Percentiles rank a stretch among this genome's conserved stretches.
Evolutionary conservation across 257 asterid genomes (phyloP).

Genomic region (Euphrasia confusa): DNA sequence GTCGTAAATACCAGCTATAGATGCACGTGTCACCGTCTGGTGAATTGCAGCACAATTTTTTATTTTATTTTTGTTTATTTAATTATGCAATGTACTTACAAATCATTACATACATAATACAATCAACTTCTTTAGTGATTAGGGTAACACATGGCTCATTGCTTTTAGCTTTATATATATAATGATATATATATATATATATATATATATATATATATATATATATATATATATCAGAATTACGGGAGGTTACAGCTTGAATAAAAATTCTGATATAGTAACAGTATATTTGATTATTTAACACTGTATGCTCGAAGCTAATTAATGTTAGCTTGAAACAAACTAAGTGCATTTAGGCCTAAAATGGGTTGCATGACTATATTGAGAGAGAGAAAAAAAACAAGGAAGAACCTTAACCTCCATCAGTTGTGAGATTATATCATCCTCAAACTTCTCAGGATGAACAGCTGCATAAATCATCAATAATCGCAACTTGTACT

Average conservation of each 20-base stretch:
- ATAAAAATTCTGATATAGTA: constrained; percentile 1
- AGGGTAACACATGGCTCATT: too few relatives aligned
- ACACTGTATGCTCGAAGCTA: neutral
- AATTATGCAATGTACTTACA: too few relatives aligned
- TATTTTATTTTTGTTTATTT: too few relatives aligned
- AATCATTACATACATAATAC: too few relatives aligned
- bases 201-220: too few relatives aligned
- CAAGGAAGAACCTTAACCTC: constrained; percentile 47
- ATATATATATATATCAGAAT: too few relatives aligned
- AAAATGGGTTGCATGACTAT: neutral
- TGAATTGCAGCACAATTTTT: too few relatives aligned
- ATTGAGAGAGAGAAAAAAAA: neutral
- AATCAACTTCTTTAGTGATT: too few relatives aligned
- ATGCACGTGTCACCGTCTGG: too few relatives aligned
- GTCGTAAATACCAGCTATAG: too few relatives aligned
- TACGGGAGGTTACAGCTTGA: constrained; percentile 14
- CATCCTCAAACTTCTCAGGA: constrained; percentile 95
- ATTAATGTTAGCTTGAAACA: neutral
- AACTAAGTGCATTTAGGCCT: constrained; percentile 11
- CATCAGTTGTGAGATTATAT: constrained; percentile 75
- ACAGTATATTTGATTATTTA: constrained; percentile 1
- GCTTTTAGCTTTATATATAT: too few relatives aligned
- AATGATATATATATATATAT: too few relatives aligned
- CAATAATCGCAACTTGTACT: constrained; percentile 81
- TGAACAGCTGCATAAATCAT: constrained; percentile 93